Base-by-base conservation (phyloP, 371 early-diverging fungal species). In the Lichtheimia ramosa region DNA sequence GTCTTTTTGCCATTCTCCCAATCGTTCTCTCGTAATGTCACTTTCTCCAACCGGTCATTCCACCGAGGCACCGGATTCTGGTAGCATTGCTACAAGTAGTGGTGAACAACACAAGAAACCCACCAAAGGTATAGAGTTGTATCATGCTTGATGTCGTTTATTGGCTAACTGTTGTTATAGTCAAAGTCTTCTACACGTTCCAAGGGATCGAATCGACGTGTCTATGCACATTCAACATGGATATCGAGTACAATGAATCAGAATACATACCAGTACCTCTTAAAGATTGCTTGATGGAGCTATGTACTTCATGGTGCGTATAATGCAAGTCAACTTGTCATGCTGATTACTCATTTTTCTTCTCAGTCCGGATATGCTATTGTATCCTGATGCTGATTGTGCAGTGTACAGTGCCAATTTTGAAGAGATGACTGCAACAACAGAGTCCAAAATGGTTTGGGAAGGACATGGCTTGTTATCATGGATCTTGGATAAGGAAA, bases 391-490 rank as follows among this genome's bases (percentile, higher is more conserved):
- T 46, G 71, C 76, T 42, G 80, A 79, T 62, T 61, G 71, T 42
- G 68, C 80, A 27, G 66, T 79, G 27, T 79, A 79, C 54, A 74
- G 71, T 34, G 80, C 73, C 7, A 72, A 68, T 54, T 70, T 70
- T 39, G 63, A 72, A 51, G 80, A 79, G 56, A 65, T 71, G n/a
- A 49, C 54, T 7, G 49, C 7, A 2, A 18, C 58, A 10, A 42
- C 61, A 14, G 42, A 60, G 51, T 43, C 61, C 58, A 46, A 56
- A 58, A 41, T 40, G 16, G 69, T 78, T 18, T 79, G 80, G 80
- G 77, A 79, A 60, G 80, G 80, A 3, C 80, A 79, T 60, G 80
- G 80, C 4, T 52, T 76, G 12, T 18, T 79, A 49, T 72, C 76
- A 12, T 79, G 80, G 80, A 67, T 74, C n/a, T 64, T 75, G 61